phyloP scores from a whole-genome alignment of 129 eudicot species.

The Kitagawia praeruptora region DNA sequence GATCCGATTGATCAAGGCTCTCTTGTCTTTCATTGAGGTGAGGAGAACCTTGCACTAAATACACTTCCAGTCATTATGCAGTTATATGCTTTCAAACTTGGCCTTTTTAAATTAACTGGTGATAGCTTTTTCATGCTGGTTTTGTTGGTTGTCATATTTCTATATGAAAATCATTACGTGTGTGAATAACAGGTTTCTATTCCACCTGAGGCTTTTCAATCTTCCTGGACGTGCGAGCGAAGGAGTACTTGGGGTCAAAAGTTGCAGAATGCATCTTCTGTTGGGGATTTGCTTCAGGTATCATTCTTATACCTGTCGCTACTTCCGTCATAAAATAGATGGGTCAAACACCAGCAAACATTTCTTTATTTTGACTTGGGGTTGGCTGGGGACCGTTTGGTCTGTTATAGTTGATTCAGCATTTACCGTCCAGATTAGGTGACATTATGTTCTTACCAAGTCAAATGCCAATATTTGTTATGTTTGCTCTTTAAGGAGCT shows the following conservation, averaged over 20 bases:
- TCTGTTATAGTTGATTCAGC: background rate
- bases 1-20: constrained; percentile 61
- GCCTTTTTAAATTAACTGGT: background rate
- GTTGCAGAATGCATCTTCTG: constrained; percentile 43
- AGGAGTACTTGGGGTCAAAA: constrained; percentile 61
- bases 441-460: background rate
- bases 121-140: background rate
- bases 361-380: background rate
- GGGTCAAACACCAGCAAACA: background rate
- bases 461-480: background rate
- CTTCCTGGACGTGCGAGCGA: constrained; percentile 48
- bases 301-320: background rate
- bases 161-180: background rate
- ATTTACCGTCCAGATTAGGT: background rate
- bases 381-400: background rate
- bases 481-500: background rate
- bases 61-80: background rate
- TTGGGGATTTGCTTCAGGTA: constrained; percentile 67
- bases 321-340: background rate
- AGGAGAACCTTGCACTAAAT: background rate
- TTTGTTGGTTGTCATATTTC: background rate
- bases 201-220: constrained; percentile 63
- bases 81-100: background rate
- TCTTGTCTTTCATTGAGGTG: constrained; percentile 67
- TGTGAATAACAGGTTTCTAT: constrained; percentile 52